Conservation (phyloP, 441 rosid species). For the Oxalis stricta region DNA sequence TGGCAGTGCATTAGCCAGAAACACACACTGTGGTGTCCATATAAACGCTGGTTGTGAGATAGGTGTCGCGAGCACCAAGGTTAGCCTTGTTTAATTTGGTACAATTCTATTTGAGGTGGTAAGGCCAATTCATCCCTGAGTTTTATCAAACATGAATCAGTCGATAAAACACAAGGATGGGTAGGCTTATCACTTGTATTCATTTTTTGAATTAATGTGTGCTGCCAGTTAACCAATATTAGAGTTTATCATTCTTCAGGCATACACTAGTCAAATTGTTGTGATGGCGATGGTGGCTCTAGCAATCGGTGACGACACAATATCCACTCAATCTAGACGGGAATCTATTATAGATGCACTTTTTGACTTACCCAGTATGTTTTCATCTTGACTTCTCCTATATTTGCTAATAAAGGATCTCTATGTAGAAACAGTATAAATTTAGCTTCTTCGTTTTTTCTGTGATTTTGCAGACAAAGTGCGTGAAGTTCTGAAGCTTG, state of each 20-base stretch:
- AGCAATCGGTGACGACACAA: slow-evolving; percentile 75
- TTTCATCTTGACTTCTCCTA: neutral
- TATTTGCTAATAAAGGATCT: neutral
- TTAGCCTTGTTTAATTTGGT: slow-evolving; percentile 9
- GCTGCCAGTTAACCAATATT: too few species aligned
- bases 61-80: slow-evolving; percentile 96
- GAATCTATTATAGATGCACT: slow-evolving; percentile 79
- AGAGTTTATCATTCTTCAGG: slow-evolving; percentile 36
- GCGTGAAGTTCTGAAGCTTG: slow-evolving; percentile 78
- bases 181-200: too few species aligned
- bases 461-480: slow-evolving; percentile 45
- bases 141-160: too few species aligned
- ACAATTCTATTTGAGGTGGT: too few species aligned
- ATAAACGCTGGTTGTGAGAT: slow-evolving; percentile 94
- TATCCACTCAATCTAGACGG: slow-evolving; percentile 51
- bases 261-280: slow-evolving; percentile 92
- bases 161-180: too few species aligned
- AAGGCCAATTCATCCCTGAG: too few species aligned
- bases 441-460: neutral
- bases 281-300: slow-evolving; percentile 94
- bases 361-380: slow-evolving; percentile 63
- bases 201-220: too few species aligned
- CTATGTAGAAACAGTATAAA: neutral
- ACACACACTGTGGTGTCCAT: slow-evolving; percentile 87
- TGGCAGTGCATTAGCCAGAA: slow-evolving; percentile 92